phyloP scores from a whole-genome alignment of 495 filamentous ascomycete species.

The Penicilliopsis zonata region DNA sequence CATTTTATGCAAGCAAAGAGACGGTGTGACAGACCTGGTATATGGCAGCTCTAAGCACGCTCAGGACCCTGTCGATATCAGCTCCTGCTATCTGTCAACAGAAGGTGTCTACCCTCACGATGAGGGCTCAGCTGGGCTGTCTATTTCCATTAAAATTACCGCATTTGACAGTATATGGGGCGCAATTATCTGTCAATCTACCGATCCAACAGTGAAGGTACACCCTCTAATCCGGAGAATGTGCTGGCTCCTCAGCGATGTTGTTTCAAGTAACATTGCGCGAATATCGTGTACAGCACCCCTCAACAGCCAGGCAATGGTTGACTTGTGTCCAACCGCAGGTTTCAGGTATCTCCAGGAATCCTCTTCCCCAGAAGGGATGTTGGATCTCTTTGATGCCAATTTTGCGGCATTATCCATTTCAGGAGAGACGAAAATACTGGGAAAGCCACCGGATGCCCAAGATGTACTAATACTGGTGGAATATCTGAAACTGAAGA shows the following conservation, averaged over 20 bases:
- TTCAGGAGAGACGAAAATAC: constrained; percentile 67
- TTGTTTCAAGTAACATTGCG: constrained; percentile 79
- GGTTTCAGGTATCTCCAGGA: constrained; percentile 17
- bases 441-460: constrained; percentile 59
- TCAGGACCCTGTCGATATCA: constrained; percentile 71
- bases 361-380: constrained; percentile 2
- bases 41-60: constrained; percentile 70
- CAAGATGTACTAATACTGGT: constrained; percentile 72
- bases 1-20: constrained; percentile 25
- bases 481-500: constrained; percentile 65
- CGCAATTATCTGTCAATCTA: constrained; percentile 77
- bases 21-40: constrained; percentile 58
- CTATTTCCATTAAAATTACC: constrained; percentile 91
- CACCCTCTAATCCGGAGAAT: constrained; percentile 88
- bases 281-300: constrained; percentile 77
- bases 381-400: constrained; percentile 6
- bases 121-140: constrained; percentile 85
- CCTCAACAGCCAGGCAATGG: too few species aligned
- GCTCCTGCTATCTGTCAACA: constrained; percentile 72
- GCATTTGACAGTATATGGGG: constrained; percentile 83
- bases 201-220: constrained; percentile 78
- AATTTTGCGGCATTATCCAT: constrained; percentile 65
- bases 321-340: too few species aligned
- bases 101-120: constrained; percentile 82
- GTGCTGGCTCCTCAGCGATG: constrained; percentile 85